Evolutionary conservation across 1,284 basidiomycete species (phyloP), one percentile per base, ranked within the genome.

Genomic region (Polyporus tsugae): DNA sequence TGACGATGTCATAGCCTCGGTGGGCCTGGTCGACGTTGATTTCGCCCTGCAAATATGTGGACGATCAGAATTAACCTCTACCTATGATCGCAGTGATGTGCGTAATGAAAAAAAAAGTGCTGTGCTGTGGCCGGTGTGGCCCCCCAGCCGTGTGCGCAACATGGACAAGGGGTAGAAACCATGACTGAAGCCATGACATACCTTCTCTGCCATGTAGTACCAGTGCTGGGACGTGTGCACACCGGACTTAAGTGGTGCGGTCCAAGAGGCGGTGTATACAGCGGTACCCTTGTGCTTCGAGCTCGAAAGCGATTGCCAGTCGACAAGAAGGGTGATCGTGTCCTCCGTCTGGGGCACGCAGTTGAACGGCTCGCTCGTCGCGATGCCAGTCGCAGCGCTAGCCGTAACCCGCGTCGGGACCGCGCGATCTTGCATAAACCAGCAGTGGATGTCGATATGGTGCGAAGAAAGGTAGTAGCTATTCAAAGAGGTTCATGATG

Each of bases 381-480:
- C 96, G 72, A 97, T 97, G 44, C 96, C 96, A 1, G 91, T 91
- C 4, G 95, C 91, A 4, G 92, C 95, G 70, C 93, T 95, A 0
- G 95, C 96, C 29, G 95, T 91, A 60, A 98, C 96, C 53, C 92
- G 90, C 53, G 91, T 91, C 4, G 95, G 95, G 41, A 88, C 78
- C 69, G 88, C 93, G 75, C 87, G 90, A 74, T 90, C 93, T 77
- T 95, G 93, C 71, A 96, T 86, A 75, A 97, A 94, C 95, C 95
- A 97, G 81, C 91, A 93, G 82, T 93, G 94, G 75, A 96, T 95
- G 73, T 94, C 92, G 75, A 97, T 93, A 81, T 97, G 95, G 80
- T 97, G 96, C 39, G 94, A 96, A 71, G 95, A 97, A 73, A 97
- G 90, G 80, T 98, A 97, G 82, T 97, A 97, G 72, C 92, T 94